Evolutionary conservation across 176 grass and related monocot species (phyloP).

Genomic region (Eleusine indica): DNA sequence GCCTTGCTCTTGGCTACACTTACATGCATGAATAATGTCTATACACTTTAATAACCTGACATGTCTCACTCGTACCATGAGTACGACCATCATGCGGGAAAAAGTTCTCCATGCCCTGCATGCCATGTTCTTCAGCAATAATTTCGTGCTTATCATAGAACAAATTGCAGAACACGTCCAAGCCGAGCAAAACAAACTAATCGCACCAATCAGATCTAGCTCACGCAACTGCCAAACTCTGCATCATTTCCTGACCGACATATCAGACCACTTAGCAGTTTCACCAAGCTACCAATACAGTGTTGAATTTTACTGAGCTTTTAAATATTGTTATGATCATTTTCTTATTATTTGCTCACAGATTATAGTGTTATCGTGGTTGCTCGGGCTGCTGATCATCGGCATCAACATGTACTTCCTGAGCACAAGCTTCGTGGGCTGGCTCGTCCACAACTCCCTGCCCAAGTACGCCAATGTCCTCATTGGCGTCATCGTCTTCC

Average conservation of each 20-base stretch:
- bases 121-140: slow-evolving; percentile 36
- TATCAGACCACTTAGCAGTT: too few relatives aligned
- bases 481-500: slow-evolving; percentile 55
- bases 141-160: neutral
- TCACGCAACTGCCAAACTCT: neutral
- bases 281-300: too few relatives aligned
- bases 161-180: neutral
- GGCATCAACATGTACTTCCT: slow-evolving; percentile 86
- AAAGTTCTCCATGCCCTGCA: neutral
- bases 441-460: slow-evolving; percentile 64
- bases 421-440: slow-evolving; percentile 65
- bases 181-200: slow-evolving; percentile 23
- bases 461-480: slow-evolving; percentile 56
- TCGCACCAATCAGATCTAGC: neutral
- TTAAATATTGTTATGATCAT: too few relatives aligned
- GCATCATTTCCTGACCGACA: neutral
- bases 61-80: neutral
- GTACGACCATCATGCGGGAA: neutral
- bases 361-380: slow-evolving; percentile 70
- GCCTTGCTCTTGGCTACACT: slow-evolving; percentile 11
- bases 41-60: slow-evolving; percentile 15
- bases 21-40: slow-evolving; percentile 11
- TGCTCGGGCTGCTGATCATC: slow-evolving; percentile 58
- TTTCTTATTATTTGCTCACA: slow-evolving; percentile 20
- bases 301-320: too few relatives aligned